Percentiles rank a stretch among this genome's conserved stretches.
phyloP scores from a whole-genome alignment of 2,329 filamentous ascomycete species.

The Nigrospora oryzae region DNA sequence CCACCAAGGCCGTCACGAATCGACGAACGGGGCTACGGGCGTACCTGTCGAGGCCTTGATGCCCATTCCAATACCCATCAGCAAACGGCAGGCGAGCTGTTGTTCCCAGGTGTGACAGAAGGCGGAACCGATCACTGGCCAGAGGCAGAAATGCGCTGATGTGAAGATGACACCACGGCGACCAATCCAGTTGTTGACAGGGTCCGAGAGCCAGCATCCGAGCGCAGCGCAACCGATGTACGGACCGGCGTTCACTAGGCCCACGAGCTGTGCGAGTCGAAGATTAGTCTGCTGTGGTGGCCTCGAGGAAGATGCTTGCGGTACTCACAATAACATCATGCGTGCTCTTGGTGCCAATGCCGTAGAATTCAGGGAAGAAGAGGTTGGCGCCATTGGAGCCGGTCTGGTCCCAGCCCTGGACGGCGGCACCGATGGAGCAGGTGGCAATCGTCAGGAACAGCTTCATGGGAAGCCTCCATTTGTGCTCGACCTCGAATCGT shows the following conservation, averaged over 20 bases:
- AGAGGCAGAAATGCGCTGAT: constrained; percentile 63
- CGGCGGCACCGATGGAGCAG: constrained; percentile 63
- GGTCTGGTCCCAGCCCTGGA: constrained; percentile 63
- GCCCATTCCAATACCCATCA: constrained; percentile 72
- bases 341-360: constrained; percentile 27
- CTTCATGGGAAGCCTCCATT: constrained; percentile 54
- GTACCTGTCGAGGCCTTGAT: constrained; percentile 56
- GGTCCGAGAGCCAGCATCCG: constrained; percentile 52
- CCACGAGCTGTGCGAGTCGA: constrained; percentile 32
- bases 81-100: constrained; percentile 61
- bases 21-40: constrained; percentile 26
- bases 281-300: background rate
- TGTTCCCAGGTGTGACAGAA: constrained; percentile 66
- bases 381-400: constrained; percentile 56
- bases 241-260: constrained; percentile 44
- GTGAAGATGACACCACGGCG: constrained; percentile 64
- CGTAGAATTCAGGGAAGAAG: constrained; percentile 47
- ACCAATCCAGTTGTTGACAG: constrained; percentile 52
- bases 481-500: constrained; percentile 54
- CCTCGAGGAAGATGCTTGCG: constrained; percentile 13
- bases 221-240: constrained; percentile 36
- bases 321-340: constrained; percentile 18
- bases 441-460: constrained; percentile 60
- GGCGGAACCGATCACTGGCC: constrained; percentile 61
- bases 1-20: too few species aligned